Evolutionary conservation across 2,329 filamentous ascomycete species (phyloP), one percentile per base, ranked within the genome.

Genomic region (Intubia oerlemansii): DNA sequence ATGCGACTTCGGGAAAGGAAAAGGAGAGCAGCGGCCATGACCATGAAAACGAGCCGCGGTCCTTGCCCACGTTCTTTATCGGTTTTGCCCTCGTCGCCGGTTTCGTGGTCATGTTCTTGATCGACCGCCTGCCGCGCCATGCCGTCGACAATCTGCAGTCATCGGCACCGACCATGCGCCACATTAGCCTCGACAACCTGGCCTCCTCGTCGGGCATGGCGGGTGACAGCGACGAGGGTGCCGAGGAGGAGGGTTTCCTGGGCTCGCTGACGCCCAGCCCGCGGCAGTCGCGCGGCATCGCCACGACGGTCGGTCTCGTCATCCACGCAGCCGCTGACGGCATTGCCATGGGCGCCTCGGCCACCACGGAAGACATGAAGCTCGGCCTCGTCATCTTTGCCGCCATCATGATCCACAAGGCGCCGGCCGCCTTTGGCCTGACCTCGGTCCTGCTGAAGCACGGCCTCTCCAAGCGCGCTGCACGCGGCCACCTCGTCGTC

Each of bases 381-480:
- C 55, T 98, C 9, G 81, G 79, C 20, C 69, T 95, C 34, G 79
- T 98, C 41, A 81, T 98, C 22, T 98, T 98, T 48, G 52, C 92
- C 23, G 88, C 88, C 9, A 88, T 98, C 40, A 90, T 98, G 78
- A 68, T 95, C 5, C 88, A 98, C 51, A 98, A 95, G 53, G 85
- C 82, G 2, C 85, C 84, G 0, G 88, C 88, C 2, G 84, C 88
- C 0, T 98, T 98, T 53, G 88, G 88, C 0, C 55, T 98, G 27
- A 95, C 85, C 0, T 84, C 82, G 2, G 68, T 93, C 2, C 54
- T 98, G 26, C 57, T 98, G 26, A 90, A 85, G 48, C 82, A 93
- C 45, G 88, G 88, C 0, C 57, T 95, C 1, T 81, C 78, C 10
- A 95, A 90, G 49, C 70, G 85, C 24, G 73, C 72, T 8, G 80